These are phyloP conservation scores for Hemileccinum rubropunctum DNA, from an alignment of 768 basidiomycete species.

Conservation along the genomic window DNA sequence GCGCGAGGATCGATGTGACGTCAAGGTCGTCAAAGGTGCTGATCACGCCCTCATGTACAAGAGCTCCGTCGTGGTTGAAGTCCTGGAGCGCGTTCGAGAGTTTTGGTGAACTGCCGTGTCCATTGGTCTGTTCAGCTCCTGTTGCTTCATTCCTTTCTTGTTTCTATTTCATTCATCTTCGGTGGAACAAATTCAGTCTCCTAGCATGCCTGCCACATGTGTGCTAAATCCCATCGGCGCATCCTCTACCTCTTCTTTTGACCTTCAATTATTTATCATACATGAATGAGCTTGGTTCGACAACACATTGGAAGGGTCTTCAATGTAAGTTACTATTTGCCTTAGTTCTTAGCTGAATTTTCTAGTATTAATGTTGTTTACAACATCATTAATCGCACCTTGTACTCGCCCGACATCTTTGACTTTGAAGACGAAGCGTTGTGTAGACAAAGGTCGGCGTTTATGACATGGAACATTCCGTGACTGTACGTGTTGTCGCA, in stretches of 20 bases:
- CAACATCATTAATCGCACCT: constrained; percentile 29
- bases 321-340: constrained; percentile 27
- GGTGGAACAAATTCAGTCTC: constrained; percentile 16
- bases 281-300: constrained; percentile 14
- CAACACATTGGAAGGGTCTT: constrained; percentile 25
- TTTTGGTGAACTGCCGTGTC: constrained; percentile 41
- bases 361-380: constrained; percentile 32
- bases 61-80: constrained; percentile 82
- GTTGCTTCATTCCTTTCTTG: constrained; percentile 19
- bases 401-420: constrained; percentile 18
- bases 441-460: too few relatives aligned
- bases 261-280: constrained; percentile 22
- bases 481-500: too few relatives aligned
- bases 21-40: constrained; percentile 83
- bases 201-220: background rate
- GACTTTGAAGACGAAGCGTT: background rate
- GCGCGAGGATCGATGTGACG: constrained; percentile 68
- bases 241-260: constrained; percentile 5
- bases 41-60: constrained; percentile 95
- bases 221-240: constrained; percentile 7
- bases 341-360: constrained; percentile 22
- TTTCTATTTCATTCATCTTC: constrained; percentile 7
- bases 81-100: constrained; percentile 65
- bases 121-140: constrained; percentile 7
- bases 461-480: too few relatives aligned